phyloP scores from a whole-genome alignment of 169 alveolate species.

The Miamiensis avidus region DNA sequence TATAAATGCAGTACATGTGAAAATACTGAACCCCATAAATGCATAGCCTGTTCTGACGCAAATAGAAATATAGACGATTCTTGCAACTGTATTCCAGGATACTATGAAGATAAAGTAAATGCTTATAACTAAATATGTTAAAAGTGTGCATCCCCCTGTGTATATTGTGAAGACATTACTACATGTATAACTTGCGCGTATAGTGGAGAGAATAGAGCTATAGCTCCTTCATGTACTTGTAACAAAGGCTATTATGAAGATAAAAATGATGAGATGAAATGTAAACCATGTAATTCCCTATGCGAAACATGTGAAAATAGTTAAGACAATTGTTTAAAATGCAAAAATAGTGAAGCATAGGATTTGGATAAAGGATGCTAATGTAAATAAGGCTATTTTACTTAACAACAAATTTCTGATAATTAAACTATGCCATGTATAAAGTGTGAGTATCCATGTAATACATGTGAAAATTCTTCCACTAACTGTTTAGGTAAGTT shows the following conservation, averaged over 20 bases:
- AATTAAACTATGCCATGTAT: too few species aligned
- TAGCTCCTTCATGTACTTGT: neutral
- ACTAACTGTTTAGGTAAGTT: too few species aligned
- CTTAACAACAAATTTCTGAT: too few species aligned
- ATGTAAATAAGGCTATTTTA: too few species aligned
- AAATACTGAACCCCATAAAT: too few species aligned
- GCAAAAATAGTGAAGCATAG: too few species aligned
- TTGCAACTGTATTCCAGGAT: neutral
- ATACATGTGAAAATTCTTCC: too few species aligned
- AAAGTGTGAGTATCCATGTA: too few species aligned
- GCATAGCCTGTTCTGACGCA: too few species aligned
- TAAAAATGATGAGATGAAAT: neutral
- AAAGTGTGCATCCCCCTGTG: neutral
- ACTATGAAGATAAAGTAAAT: neutral
- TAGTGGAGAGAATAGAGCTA: neutral
- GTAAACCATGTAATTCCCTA: neutral
- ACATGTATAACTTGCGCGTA: neutral
- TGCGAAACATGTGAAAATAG: neutral
- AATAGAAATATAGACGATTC: neutral
- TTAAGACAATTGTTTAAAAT: too few species aligned
- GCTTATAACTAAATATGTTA: neutral
- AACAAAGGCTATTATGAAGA: neutral
- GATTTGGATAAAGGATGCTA: too few species aligned
- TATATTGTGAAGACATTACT: neutral
- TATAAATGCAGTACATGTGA: too few species aligned